Conservation (phyloP, 129 eudicot species). For the carrot (Daucus carota) region DNA sequence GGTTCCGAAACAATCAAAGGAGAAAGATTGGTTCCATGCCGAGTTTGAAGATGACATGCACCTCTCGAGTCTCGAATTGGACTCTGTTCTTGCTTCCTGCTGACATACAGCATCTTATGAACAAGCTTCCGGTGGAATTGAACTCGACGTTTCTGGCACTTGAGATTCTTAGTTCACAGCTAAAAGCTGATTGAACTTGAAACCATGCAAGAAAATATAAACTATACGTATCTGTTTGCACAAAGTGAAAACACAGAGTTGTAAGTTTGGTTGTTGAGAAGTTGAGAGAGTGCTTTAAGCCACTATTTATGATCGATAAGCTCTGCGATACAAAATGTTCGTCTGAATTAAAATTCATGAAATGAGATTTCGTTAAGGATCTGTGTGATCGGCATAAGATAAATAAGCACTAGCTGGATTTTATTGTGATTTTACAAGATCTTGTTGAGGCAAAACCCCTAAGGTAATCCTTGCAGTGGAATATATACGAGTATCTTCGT, state of each 20-base stretch:
- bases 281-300: not conserved
- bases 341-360: not conserved
- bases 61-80: constrained; percentile 32
- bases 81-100: constrained; percentile 53
- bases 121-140: constrained; percentile 27
- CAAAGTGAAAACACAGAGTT: not conserved
- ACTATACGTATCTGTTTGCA: not conserved
- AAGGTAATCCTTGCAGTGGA: too few relatives aligned
- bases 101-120: constrained; percentile 58
- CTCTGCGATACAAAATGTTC: too few relatives aligned
- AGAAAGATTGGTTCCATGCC: constrained; percentile 39
- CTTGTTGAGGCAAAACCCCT: too few relatives aligned
- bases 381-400: too few relatives aligned
- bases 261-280: not conserved
- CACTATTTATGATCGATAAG: too few relatives aligned
- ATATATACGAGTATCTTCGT: too few relatives aligned
- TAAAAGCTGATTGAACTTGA: constrained; percentile 22
- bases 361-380: not conserved
- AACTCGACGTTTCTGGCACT: constrained; percentile 48
- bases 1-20: constrained; percentile 49
- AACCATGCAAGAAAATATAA: constrained; percentile 24
- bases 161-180: constrained; percentile 41
- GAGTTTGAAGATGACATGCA: constrained; percentile 31
- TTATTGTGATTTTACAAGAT: too few relatives aligned
- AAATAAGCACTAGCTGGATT: not conserved